phyloP scores from a whole-genome alignment of 2,329 filamentous ascomycete genomes.

The Xylariales sp. region DNA sequence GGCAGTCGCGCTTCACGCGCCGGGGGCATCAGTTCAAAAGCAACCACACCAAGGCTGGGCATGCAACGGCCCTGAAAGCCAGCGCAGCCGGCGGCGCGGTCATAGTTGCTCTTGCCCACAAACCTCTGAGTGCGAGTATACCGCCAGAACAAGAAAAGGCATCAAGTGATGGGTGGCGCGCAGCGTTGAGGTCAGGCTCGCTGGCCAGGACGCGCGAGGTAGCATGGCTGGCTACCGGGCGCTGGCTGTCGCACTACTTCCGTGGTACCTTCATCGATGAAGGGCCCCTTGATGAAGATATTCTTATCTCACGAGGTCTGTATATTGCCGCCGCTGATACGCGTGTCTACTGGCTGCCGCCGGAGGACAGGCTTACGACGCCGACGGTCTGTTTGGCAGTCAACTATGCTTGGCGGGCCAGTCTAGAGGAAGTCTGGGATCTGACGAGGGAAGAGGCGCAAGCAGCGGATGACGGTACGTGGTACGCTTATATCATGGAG shows the following conservation, averaged over 20 bases:
- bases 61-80: no score
- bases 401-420: background rate
- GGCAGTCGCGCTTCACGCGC: no score
- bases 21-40: no score
- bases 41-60: no score
- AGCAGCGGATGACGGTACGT: background rate
- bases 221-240: background rate
- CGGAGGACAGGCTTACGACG: background rate
- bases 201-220: background rate
- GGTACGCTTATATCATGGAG: background rate
- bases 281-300: background rate
- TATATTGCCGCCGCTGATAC: background rate
- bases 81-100: background rate
- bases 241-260: background rate
- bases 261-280: slow-evolving; percentile 2
- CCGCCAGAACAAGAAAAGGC: background rate
- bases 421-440: background rate
- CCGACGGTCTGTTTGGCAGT: background rate
- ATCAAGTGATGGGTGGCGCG: background rate
- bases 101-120: background rate
- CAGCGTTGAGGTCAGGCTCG: background rate
- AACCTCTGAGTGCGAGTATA: background rate
- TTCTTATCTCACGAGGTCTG: background rate
- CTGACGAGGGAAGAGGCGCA: background rate
- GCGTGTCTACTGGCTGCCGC: slow-evolving; percentile 2